Evolutionary conservation across 805 yeast genomes (phyloP).

Genomic region (Yarrowia deformans): DNA sequence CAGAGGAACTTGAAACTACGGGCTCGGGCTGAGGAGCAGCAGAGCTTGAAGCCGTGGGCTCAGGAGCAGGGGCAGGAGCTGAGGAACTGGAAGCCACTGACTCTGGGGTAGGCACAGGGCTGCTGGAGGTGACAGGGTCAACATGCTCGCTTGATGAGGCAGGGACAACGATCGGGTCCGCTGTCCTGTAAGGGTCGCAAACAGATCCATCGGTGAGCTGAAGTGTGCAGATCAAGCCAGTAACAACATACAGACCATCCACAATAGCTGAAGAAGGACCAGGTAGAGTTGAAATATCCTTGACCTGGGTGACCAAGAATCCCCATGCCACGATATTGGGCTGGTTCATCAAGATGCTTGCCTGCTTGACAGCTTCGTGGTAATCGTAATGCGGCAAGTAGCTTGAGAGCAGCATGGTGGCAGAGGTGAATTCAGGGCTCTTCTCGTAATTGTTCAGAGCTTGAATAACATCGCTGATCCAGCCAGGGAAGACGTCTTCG

Average conservation of each 20-base stretch:
- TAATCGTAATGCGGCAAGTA: not conserved
- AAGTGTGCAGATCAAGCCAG: not conserved
- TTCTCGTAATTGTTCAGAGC: not conserved
- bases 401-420: not conserved
- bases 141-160: no score
- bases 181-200: not conserved
- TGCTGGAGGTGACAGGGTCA: no score
- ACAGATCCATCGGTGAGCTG: constrained; percentile 8
- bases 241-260: not conserved
- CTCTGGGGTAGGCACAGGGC: no score
- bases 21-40: no score
- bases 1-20: no score
- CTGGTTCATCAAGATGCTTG: not conserved
- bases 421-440: constrained; percentile 7
- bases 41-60: no score
- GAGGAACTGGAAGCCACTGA: no score
- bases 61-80: no score
- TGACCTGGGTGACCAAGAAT: not conserved
- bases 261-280: not conserved
- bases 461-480: not conserved
- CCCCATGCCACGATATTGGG: not conserved
- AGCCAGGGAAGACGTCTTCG: not conserved
- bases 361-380: not conserved
- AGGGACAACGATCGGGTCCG: not conserved
- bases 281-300: not conserved